Base-by-base conservation (phyloP, 2,329 filamentous ascomycete genomes). In the Monilinia polystroma region DNA sequence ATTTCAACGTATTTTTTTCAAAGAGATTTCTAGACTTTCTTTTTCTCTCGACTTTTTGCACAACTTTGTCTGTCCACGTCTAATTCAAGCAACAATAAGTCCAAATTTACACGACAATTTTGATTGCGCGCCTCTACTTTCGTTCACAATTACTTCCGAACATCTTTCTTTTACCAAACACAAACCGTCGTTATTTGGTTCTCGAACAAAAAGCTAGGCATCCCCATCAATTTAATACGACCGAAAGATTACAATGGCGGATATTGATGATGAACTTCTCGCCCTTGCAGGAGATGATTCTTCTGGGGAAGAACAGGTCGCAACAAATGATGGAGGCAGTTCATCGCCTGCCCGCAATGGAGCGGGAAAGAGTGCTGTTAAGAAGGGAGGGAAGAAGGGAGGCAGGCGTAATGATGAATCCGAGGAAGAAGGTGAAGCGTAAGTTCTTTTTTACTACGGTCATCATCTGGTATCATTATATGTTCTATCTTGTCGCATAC, bases 201-300 rank as follows among this genome's bases (percentile, higher is more conserved):
- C 26, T 29, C 32, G 20, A 32, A 53, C 55, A 52, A n/a, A 32
- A 43, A 43, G 16, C 7, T 23, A 14, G 2, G 18, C 20, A 63
- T 38, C 47, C 4, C 51, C 6, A 4, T 10, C 11, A 26, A 67
- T n/a, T 56, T 53, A 41, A 29, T 63, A 11, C 63, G 10, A 20
- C 52, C 47, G 68, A 41, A 71, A 32, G 18, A 20, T 23, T 23
- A 84, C 43, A 58, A 96, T 97, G 93, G 90, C 91, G 66, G 91
- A 94, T 76, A 85, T 97, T 72, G 94, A 98, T 77, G 93, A 94
- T 74, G 94, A 97, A 81, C 88, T 98, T 72, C 89, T 98, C 71
- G 93, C 92, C 75, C 88, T 98, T 71, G 95, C 93, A 65, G 95
- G 92, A 74, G 92, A 91, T 72, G 90, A 86, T 69, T 81, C 83